phyloP scores from a whole-genome alignment of 2,329 filamentous ascomycete genomes.

The Sporothrix pallida region DNA sequence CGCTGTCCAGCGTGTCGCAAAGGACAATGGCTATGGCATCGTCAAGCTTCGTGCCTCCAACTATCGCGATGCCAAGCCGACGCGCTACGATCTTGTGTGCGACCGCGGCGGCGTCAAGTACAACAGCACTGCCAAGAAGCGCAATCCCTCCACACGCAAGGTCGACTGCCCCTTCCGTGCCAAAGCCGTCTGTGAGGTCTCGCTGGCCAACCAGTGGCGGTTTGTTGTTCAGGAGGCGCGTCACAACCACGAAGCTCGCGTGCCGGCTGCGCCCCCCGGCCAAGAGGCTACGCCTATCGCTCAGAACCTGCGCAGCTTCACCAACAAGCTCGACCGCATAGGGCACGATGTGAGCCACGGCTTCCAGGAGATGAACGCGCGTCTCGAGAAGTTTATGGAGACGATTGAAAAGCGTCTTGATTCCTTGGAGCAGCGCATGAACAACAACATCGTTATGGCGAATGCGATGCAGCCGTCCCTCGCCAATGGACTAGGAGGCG shows the following conservation, averaged over 20 bases:
- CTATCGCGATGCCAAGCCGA: slow-evolving; percentile 67
- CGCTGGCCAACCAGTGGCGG: slow-evolving; percentile 68
- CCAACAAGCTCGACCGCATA: slow-evolving; percentile 65
- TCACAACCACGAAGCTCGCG: slow-evolving; percentile 66
- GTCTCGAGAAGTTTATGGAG: slow-evolving; percentile 56
- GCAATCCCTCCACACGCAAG: slow-evolving; percentile 67
- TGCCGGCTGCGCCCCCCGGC: slow-evolving; percentile 59
- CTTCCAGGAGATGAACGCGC: slow-evolving; percentile 57
- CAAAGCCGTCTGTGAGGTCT: slow-evolving; percentile 68
- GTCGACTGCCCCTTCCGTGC: slow-evolving; percentile 68
- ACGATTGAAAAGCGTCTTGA: slow-evolving; percentile 62
- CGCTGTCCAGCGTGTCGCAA: slow-evolving; percentile 64
- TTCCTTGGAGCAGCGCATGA: slow-evolving; percentile 52
- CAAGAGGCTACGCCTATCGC: slow-evolving; percentile 64
- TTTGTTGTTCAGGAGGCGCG: slow-evolving; percentile 65
- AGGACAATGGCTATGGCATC: slow-evolving; percentile 67
- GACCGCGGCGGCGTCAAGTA: slow-evolving; percentile 69
- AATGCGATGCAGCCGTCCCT: slow-evolving; percentile 36
- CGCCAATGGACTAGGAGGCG: slow-evolving; percentile 42
- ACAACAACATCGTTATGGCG: slow-evolving; percentile 33
- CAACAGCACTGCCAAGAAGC: slow-evolving; percentile 68
- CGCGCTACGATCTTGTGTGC: slow-evolving; percentile 67
- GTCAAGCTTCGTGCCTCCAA: slow-evolving; percentile 68
- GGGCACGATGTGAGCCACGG: slow-evolving; percentile 62
- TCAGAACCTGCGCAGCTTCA: slow-evolving; percentile 63